Evolutionary conservation across 441 rosid genomes (phyloP), one percentile per base, ranked within the genome.

Genomic region (Manihot esculenta): DNA sequence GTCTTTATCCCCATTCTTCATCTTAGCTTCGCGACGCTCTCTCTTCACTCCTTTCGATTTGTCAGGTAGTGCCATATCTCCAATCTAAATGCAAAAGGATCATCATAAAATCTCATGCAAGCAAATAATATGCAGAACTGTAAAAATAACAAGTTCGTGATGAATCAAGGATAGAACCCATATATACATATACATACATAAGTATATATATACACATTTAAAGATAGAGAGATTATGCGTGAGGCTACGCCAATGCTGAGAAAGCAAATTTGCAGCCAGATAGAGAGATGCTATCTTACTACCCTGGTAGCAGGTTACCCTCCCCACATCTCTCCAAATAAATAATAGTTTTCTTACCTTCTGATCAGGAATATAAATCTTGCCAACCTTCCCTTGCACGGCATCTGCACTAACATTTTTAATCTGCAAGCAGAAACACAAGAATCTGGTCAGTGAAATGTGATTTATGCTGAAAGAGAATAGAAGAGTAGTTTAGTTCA

Each of bases 321-420:
- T 27, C 9, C 10, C 8, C 59, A 14, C 49, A 7, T 7, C 20
- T 72, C 27, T 15, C 13, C 45, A 6, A 15, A 30, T 24, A 26
- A 44, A 49, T 0, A 64, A 38, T 49, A 69, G 3, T 54, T 38
- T 35, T 62, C 71, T 82, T 79, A 86, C 99, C 93, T 90, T 86
- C 85, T 92, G 98, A 73, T 94, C 96, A 54, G 99, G 97, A 63
- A 92, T 75, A 80, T 92, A 92, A 62, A 94, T 86, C 87, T 80
- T 90, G 56, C 96, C 97, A 7, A 79, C 41, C 79, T 82, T 90
- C 71, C 99, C 99, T 45, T 70, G 73, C 27, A 90, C 70, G 12
- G 84, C 76, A 83, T 90, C 91, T 15, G 84, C 79, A 75, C 82
- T 77, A 21, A 94, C 99, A 77, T 94, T 94, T 72, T 92, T 92